These are phyloP conservation scores for Chalaropsis ovoidea DNA, from an alignment of 2,329 filamentous ascomycete genomes.

Conservation along the genomic window DNA sequence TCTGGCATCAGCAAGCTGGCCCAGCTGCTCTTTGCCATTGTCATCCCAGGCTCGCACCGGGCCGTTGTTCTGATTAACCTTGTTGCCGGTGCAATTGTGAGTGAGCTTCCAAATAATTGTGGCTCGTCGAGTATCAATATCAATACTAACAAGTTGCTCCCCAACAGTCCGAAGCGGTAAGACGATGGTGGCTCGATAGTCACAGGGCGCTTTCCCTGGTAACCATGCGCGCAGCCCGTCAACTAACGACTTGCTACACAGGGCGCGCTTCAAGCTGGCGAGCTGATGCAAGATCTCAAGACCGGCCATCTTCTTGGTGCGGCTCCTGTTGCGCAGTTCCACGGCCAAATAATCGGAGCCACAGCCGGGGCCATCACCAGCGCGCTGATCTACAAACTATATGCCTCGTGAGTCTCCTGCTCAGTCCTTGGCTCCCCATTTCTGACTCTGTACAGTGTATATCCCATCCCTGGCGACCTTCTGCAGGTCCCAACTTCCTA, in stretches of 20 bases:
- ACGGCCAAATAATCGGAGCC: slow-evolving; percentile 86
- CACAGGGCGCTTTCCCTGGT: background rate
- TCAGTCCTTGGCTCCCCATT: too few species aligned
- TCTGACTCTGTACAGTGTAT: slow-evolving; percentile 51
- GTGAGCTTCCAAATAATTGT: slow-evolving; percentile 26
- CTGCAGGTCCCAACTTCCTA: slow-evolving; percentile 93
- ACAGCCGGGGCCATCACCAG: slow-evolving; percentile 77
- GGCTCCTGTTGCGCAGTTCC: slow-evolving; percentile 89
- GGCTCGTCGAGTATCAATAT: background rate
- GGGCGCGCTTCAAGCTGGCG: slow-evolving; percentile 83
- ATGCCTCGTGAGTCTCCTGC: slow-evolving; percentile 48
- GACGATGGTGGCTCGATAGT: slow-evolving; percentile 21
- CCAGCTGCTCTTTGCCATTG: slow-evolving; percentile 85
- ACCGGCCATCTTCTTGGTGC: slow-evolving; percentile 89
- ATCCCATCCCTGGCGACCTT: slow-evolving; percentile 74
- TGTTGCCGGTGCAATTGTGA: slow-evolving; percentile 71
- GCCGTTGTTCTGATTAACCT: slow-evolving; percentile 92
- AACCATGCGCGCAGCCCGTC: background rate
- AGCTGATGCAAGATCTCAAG: slow-evolving; percentile 95
- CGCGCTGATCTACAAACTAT: slow-evolving; percentile 78
- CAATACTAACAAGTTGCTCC: background rate
- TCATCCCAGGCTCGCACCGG: slow-evolving; percentile 68
- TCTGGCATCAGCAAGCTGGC: slow-evolving; percentile 95
- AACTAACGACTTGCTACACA: slow-evolving; percentile 25
- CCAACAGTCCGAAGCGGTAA: slow-evolving; percentile 36